Conservation (phyloP, 129 eudicot species). For the Smallanthus sonchifolius region DNA sequence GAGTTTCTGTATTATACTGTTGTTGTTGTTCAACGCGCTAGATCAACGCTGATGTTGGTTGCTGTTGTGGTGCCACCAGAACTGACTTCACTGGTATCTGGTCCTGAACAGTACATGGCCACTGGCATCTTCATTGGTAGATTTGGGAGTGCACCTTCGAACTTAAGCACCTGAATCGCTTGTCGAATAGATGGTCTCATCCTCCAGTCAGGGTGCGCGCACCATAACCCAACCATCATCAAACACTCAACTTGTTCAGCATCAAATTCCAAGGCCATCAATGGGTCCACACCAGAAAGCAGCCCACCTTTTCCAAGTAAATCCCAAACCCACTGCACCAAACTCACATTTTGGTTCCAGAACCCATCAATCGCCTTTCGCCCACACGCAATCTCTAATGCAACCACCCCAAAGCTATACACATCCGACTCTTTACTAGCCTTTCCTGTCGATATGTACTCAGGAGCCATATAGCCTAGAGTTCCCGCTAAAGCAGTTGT, state of each 20-base stretch:
- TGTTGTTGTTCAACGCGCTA: conserved; percentile 19
- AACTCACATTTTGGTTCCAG: conserved; percentile 5
- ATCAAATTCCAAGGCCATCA: conserved; percentile 15
- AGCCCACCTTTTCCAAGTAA: conserved; percentile 29
- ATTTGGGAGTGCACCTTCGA: conserved; percentile 39
- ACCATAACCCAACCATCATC: conserved; percentile 53
- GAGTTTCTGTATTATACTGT: not conserved
- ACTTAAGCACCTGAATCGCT: conserved; percentile 50
- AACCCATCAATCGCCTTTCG: conserved; percentile 14
- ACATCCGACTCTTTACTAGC: conserved; percentile 53
- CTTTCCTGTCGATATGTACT: conserved; percentile 37
- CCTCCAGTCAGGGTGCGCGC: conserved; percentile 47
- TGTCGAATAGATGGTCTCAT: conserved; percentile 46
- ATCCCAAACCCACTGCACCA: conserved; percentile 43
- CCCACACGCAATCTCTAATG: conserved; percentile 42
- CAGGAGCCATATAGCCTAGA: conserved; percentile 56
- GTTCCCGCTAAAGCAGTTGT: conserved; percentile 61
- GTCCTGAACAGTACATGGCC: conserved; percentile 20
- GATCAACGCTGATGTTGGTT: conserved; percentile 21
- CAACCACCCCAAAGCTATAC: conserved; percentile 57
- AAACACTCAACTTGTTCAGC: conserved; percentile 33
- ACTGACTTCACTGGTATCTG: not conserved
- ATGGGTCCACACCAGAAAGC: conserved; percentile 29
- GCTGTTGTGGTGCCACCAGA: conserved; percentile 9
- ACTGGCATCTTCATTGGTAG: conserved; percentile 36